Percentiles rank a stretch among this genome's conserved stretches.
Evolutionary conservation across 129 eudicot species (phyloP).

Genomic region (Helianthus tuberosus): DNA sequence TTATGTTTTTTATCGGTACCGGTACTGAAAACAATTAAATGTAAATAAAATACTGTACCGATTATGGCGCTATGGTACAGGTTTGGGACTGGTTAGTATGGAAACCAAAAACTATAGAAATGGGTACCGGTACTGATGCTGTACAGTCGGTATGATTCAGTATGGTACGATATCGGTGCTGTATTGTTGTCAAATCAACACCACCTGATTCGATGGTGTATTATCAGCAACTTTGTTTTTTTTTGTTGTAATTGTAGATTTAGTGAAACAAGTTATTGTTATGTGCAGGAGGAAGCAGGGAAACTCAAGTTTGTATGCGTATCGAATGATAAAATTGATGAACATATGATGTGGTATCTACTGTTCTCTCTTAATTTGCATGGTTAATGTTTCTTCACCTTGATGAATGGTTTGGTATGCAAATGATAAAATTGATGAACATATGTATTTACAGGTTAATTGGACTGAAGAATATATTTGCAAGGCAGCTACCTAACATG

Average conservation of each 20-base stretch:
- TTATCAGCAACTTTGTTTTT: neutral
- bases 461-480: constrained; percentile 95
- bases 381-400: neutral
- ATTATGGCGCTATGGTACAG: no score
- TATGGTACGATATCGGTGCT: no score
- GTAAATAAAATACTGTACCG: no score
- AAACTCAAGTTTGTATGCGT: constrained; percentile 75
- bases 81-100: no score
- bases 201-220: neutral
- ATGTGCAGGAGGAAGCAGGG: constrained; percentile 85
- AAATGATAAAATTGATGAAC: no score
- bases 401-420: neutral
- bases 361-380: constrained; percentile 5
- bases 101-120: no score
- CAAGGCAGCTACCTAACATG: constrained; percentile 97
- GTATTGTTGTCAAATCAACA: no score
- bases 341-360: constrained; percentile 93
- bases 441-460: constrained; percentile 61
- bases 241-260: constrained; percentile 1
- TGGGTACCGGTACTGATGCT: no score
- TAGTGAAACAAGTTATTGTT: constrained; percentile 13
- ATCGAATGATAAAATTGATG: constrained; percentile 78
- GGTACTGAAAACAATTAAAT: no score
- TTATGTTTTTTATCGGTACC: neutral
- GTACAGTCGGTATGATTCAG: no score